These are phyloP conservation scores for Camellia oleifera DNA, from an alignment of 179 eudicot genomes.

Conservation along the genomic window DNA sequence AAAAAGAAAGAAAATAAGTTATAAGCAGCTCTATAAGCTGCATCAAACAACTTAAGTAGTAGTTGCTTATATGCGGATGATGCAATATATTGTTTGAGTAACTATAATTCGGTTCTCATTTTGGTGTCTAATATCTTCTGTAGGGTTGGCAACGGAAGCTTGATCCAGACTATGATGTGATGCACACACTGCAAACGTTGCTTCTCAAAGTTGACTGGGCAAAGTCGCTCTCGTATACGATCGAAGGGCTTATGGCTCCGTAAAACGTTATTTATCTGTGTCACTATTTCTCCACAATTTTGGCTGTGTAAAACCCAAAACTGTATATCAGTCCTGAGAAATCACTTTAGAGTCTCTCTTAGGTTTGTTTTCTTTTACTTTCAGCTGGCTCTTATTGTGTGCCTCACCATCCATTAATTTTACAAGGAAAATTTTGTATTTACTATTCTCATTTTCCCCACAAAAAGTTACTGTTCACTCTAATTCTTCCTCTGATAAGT, in stretches of 20 bases:
- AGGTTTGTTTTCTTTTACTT: slow-evolving; percentile 1
- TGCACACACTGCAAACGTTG: slow-evolving; percentile 69
- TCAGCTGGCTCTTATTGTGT: slow-evolving; percentile 4
- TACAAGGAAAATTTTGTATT: slow-evolving; percentile 17
- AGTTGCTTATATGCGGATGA: too few species aligned
- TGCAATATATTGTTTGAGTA: too few species aligned
- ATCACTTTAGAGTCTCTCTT: not conserved
- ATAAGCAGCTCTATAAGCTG: too few species aligned
- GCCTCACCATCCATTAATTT: not conserved
- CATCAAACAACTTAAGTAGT: too few species aligned
- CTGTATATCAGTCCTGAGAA: slow-evolving; percentile 12
- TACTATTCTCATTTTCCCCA: not conserved
- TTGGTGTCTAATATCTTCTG: slow-evolving; percentile 2
- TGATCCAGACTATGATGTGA: slow-evolving; percentile 76
- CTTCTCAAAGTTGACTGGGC: slow-evolving; percentile 84
- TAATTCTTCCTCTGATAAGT: not conserved
- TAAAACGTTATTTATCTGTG: slow-evolving; percentile 25
- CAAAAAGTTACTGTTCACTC: not conserved
- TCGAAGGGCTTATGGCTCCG: slow-evolving; percentile 86
- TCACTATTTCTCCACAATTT: slow-evolving; percentile 14
- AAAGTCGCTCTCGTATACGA: slow-evolving; percentile 71
- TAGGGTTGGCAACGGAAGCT: slow-evolving; percentile 94
- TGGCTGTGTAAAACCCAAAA: slow-evolving; percentile 7
- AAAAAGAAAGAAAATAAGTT: too few species aligned
- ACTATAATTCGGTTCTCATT: not conserved